These are phyloP conservation scores for Chrysopogon serrulatus DNA, from an alignment of 176 grass and related monocot genomes.

Conservation along the genomic window DNA sequence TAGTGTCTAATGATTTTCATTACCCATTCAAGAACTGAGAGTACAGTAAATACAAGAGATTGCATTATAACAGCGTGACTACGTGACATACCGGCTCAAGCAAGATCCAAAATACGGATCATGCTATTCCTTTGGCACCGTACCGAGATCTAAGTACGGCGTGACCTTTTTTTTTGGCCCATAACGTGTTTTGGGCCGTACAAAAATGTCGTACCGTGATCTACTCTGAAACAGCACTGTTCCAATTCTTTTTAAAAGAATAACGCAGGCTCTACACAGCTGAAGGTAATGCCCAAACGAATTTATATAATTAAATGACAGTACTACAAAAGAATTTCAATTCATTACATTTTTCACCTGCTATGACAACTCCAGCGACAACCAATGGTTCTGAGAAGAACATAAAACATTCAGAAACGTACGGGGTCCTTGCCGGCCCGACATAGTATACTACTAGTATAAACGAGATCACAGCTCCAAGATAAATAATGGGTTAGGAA, in stretches of 20 bases:
- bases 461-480: slow-evolving; percentile 29
- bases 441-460: slow-evolving; percentile 19
- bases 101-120: too few species aligned
- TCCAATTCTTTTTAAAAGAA: background rate
- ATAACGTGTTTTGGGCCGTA: too few species aligned
- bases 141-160: too few species aligned
- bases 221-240: too few species aligned
- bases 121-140: too few species aligned
- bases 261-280: background rate
- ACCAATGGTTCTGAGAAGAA: slow-evolving; percentile 33
- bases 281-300: background rate
- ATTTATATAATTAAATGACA: background rate
- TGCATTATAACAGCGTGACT: too few species aligned
- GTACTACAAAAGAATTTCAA: slow-evolving; percentile 45
- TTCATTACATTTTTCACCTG: slow-evolving; percentile 9
- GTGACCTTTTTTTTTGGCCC: too few species aligned
- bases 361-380: slow-evolving; percentile 21
- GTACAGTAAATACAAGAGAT: too few species aligned
- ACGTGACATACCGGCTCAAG: too few species aligned
- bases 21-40: too few species aligned
- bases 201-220: too few species aligned
- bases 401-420: slow-evolving; percentile 34
- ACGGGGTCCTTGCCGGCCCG: slow-evolving; percentile 13
- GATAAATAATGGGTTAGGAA: slow-evolving; percentile 52
- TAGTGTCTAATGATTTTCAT: too few species aligned